phyloP scores from a whole-genome alignment of 208 protist genomes.

The Leishmania lainsoni region DNA sequence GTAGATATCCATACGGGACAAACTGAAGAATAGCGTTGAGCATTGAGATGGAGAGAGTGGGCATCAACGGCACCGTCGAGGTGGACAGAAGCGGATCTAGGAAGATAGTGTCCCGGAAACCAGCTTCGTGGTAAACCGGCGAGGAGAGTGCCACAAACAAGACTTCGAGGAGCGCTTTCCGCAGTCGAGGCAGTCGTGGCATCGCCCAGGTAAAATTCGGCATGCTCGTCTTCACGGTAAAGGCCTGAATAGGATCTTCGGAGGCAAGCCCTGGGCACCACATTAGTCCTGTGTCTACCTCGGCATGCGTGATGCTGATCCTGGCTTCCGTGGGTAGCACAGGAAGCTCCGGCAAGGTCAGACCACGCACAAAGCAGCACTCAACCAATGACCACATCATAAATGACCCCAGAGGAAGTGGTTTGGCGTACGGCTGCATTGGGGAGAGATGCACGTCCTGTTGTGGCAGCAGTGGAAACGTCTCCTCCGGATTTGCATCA shows the following conservation, averaged over 20 bases:
- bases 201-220: constrained; percentile 8
- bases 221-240: constrained; percentile 3
- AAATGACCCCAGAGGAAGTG: constrained; percentile 43
- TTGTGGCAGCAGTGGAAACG: constrained; percentile 46
- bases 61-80: constrained; percentile 59
- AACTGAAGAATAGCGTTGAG: constrained; percentile 79
- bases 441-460: constrained; percentile 24
- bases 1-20: constrained; percentile 69
- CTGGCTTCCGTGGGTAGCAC: constrained; percentile 25
- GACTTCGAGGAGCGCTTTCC: constrained; percentile 56
- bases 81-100: constrained; percentile 65
- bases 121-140: constrained; percentile 50
- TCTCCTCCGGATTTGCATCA: constrained; percentile 45
- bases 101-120: constrained; percentile 75
- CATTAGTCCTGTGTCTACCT: constrained; percentile 57
- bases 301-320: constrained; percentile 42
- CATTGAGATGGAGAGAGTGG: constrained; percentile 74
- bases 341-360: constrained; percentile 40
- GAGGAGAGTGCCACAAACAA: constrained; percentile 55
- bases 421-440: constrained; percentile 10
- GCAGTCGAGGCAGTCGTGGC: constrained; percentile 33
- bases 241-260: constrained; percentile 36
- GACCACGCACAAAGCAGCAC: constrained; percentile 83
- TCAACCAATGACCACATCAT: constrained; percentile 75
- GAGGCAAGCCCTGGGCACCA: constrained; percentile 69